Percentiles rank a stretch among this genome's conserved stretches.
Conservation (phyloP, 169 alveolate species). For the Plasmodium coatneyi region DNA sequence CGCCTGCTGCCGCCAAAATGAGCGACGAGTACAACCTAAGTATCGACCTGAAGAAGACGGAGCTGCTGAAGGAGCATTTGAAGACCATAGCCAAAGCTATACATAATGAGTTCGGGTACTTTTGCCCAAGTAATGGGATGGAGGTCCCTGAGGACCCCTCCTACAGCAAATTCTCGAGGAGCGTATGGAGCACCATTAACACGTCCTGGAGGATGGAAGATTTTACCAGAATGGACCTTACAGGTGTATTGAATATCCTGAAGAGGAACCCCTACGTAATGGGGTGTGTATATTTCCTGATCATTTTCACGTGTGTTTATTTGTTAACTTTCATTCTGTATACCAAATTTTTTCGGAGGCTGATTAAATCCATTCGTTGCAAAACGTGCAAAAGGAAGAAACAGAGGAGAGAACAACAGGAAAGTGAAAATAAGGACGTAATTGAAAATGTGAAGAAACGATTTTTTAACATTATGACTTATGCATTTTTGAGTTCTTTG, state of each 20-base stretch:
- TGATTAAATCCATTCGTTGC: not conserved
- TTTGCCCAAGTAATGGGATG: not conserved
- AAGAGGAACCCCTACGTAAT: slow-evolving; percentile 36
- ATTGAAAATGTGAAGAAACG: not conserved
- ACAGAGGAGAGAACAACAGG: not conserved
- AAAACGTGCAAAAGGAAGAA: not conserved
- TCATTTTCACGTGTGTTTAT: slow-evolving; percentile 7
- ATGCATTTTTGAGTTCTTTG: not conserved
- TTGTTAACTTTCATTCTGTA: slow-evolving; percentile 4
- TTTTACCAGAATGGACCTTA: not conserved
- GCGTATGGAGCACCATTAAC: not conserved
- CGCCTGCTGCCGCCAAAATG: slow-evolving; percentile 7
- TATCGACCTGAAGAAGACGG: slow-evolving; percentile 6
- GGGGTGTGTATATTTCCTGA: slow-evolving; percentile 6
- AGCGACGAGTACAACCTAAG: slow-evolving; percentile 5
- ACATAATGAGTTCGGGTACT: slow-evolving; percentile 9
- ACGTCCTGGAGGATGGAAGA: slow-evolving; percentile 70
- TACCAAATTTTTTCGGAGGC: slow-evolving; percentile 13
- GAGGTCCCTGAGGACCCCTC: not conserved
- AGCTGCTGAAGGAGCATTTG: slow-evolving; percentile 7
- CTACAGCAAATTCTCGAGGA: not conserved
- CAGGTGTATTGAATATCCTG: not conserved
- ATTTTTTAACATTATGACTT: not conserved
- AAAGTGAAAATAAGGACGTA: slow-evolving; percentile 8
- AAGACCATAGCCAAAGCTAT: not conserved